phyloP scores from a whole-genome alignment of 2,329 filamentous ascomycete genomes.

The Endocalyx cinctus region DNA sequence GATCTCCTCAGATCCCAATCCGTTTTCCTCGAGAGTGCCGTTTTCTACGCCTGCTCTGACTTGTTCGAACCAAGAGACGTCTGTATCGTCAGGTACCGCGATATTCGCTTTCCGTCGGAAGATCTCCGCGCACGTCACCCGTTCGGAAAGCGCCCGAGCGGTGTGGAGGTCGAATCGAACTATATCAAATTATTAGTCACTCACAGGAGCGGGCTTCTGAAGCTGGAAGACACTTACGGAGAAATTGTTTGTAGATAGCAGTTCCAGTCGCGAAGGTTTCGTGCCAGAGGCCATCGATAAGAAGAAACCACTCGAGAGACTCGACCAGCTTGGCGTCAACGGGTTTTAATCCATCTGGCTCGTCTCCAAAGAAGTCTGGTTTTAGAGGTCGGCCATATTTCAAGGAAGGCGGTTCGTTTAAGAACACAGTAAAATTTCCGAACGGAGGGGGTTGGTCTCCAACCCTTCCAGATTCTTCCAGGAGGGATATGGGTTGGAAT shows the following conservation, averaged over 20 bases:
- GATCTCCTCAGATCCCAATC: conserved; percentile 38
- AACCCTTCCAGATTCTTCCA: conserved; percentile 40
- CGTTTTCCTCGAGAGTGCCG: conserved; percentile 27
- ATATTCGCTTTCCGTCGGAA: conserved; percentile 33
- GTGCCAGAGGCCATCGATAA: conserved; percentile 68
- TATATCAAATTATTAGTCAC: conserved; percentile 20
- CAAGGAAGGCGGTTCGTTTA: conserved; percentile 45
- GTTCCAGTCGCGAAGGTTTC: conserved; percentile 65
- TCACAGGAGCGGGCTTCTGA: not conserved
- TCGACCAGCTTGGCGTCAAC: conserved; percentile 70
- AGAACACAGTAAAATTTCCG: conserved; percentile 47
- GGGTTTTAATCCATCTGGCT: conserved; percentile 47
- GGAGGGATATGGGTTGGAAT: conserved; percentile 55
- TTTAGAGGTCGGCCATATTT: conserved; percentile 61
- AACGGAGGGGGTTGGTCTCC: conserved; percentile 35
- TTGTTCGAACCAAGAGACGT: conserved; percentile 27
- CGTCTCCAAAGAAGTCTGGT: conserved; percentile 65
- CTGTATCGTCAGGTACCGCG: conserved; percentile 27
- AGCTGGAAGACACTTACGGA: conserved; percentile 68
- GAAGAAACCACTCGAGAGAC: conserved; percentile 78
- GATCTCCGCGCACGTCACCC: conserved; percentile 46
- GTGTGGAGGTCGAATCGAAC: conserved; percentile 49
- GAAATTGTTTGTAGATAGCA: conserved; percentile 75
- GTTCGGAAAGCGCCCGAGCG: conserved; percentile 47
- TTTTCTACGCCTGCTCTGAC: conserved; percentile 15